These are phyloP conservation scores for Fraxinus americana DNA, from an alignment of 257 asterid species.

Conservation along the genomic window DNA sequence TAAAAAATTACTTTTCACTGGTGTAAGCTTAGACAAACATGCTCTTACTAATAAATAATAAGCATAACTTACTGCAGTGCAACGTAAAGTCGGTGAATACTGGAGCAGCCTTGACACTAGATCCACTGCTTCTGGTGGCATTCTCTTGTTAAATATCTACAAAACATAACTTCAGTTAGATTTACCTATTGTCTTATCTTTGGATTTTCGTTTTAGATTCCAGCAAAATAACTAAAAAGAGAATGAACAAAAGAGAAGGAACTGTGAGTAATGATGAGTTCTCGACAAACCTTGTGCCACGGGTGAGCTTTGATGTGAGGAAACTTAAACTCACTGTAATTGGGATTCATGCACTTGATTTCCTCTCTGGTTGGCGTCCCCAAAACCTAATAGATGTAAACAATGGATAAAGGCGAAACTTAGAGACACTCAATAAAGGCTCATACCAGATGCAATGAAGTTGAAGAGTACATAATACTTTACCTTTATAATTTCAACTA, in stretches of 20 bases:
- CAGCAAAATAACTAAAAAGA: not conserved
- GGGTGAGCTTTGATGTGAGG: slow-evolving; percentile 95
- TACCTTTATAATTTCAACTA: slow-evolving; percentile 91
- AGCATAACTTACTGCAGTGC: slow-evolving; percentile 76
- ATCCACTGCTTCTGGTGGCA: slow-evolving; percentile 85
- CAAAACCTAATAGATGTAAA: slow-evolving; percentile 47
- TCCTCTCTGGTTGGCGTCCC: slow-evolving; percentile 97
- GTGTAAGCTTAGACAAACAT: not conserved
- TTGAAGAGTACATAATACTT: not conserved
- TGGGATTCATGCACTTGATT: slow-evolving; percentile 93
- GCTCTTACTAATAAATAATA: not conserved
- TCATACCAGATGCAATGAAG: not conserved
- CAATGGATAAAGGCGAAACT: not conserved
- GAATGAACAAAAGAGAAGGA: not conserved
- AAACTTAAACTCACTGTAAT: slow-evolving; percentile 80
- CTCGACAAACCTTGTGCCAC: slow-evolving; percentile 82
- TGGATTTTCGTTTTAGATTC: not conserved
- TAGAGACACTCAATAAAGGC: not conserved
- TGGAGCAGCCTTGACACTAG: slow-evolving; percentile 87
- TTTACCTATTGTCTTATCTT: not conserved
- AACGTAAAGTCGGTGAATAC: slow-evolving; percentile 82
- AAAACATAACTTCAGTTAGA: slow-evolving; percentile 13
- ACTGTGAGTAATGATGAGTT: not conserved
- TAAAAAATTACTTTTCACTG: too few species aligned
- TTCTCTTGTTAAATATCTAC: slow-evolving; percentile 69